Percentiles rank a stretch among this genome's conserved stretches.
phyloP scores from a whole-genome alignment of 2,329 filamentous ascomycete species.

The Didymella arachidicola region DNA sequence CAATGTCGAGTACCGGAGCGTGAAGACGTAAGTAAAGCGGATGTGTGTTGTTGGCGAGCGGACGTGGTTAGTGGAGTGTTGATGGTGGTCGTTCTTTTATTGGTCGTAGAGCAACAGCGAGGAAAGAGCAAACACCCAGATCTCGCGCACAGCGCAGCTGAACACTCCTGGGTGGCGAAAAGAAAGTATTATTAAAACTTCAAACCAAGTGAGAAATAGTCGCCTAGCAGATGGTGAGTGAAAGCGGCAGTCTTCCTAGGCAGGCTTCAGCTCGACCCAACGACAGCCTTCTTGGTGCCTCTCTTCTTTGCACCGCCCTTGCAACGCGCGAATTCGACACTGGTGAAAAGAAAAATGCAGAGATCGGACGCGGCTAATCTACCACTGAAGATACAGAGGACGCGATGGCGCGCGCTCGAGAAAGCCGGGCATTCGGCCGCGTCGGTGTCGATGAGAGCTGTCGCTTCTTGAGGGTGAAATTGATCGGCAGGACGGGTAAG shows the following conservation, averaged over 20 bases:
- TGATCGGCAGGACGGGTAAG: constrained; percentile 20
- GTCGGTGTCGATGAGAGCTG: constrained; percentile 15
- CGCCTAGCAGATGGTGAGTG: constrained; percentile 10
- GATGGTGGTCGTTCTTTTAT: background rate
- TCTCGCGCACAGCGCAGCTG: background rate
- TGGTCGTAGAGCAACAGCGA: constrained; percentile 1
- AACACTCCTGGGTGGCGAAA: background rate
- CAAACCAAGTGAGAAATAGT: background rate
- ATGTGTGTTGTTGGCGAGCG: background rate
- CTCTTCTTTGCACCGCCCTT: constrained; percentile 8
- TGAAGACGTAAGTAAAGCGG: no score
- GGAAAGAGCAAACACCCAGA: background rate
- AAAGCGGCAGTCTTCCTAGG: constrained; percentile 14
- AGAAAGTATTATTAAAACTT: background rate
- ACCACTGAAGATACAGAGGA: background rate
- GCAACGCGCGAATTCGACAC: background rate
- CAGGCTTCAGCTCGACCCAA: constrained; percentile 11
- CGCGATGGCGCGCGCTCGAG: background rate
- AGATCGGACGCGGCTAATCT: background rate
- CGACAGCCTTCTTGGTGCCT: constrained; percentile 25
- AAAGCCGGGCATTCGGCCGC: constrained; percentile 8
- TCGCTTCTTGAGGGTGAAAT: constrained; percentile 7
- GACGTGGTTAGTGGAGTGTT: background rate
- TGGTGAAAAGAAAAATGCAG: background rate
- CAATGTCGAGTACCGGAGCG: background rate